Conservation (phyloP, 2,329 filamentous ascomycete species). For the Teratosphaeria epicoccoides region DNA sequence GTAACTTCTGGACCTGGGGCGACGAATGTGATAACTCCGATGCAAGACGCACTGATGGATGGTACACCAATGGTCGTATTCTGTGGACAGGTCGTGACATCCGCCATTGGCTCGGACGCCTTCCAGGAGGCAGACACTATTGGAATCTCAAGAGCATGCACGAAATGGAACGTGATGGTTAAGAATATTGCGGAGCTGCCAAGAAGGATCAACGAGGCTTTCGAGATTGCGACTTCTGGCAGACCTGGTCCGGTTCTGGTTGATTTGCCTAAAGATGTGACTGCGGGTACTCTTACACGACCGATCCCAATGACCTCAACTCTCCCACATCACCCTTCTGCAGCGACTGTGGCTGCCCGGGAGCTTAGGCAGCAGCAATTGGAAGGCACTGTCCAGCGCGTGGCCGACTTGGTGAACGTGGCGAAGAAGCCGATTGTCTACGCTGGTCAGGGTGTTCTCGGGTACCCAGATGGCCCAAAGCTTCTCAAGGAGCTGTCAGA, state of each 20-base stretch:
- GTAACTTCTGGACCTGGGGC: constrained; percentile 95
- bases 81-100: constrained; percentile 81
- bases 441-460: constrained; percentile 81
- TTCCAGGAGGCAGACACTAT: constrained; percentile 96
- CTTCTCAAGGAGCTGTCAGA: constrained; percentile 79
- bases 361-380: constrained; percentile 64
- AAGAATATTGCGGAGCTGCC: constrained; percentile 91
- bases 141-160: constrained; percentile 88
- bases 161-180: constrained; percentile 99
- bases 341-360: constrained; percentile 70
- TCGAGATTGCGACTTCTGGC: constrained; percentile 92
- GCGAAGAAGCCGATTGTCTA: constrained; percentile 94
- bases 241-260: constrained; percentile 90
- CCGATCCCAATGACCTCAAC: constrained; percentile 70
- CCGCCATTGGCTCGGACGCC: constrained; percentile 83
- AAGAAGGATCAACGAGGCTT: constrained; percentile 90
- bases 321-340: constrained; percentile 71
- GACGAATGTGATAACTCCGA: constrained; percentile 91
- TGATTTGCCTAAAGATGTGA: constrained; percentile 93
- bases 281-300: constrained; percentile 67
- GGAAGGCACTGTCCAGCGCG: constrained; percentile 59
- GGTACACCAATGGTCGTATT: constrained; percentile 96
- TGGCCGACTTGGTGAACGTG: constrained; percentile 72
- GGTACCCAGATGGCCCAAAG: constrained; percentile 64
- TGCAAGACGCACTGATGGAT: constrained; percentile 92